Evolutionary conservation across 805 yeast genomes (phyloP).

Genomic region (Saccharomycopsis babjevae): DNA sequence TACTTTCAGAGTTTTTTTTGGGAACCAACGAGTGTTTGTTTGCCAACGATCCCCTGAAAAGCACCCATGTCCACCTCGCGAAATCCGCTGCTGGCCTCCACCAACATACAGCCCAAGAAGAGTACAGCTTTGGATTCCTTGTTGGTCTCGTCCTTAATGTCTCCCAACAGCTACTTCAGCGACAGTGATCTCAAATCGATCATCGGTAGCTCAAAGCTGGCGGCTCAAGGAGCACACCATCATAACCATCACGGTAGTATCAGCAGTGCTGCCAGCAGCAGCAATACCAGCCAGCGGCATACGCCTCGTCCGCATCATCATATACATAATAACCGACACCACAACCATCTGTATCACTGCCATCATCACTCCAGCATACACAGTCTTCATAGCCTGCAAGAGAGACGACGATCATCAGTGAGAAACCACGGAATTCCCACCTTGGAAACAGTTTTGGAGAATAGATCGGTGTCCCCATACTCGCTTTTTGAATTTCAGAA

Average conservation of each 20-base stretch:
- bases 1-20: too few species aligned
- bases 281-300: too few species aligned
- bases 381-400: neutral
- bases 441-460: conserved; percentile 5
- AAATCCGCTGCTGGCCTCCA: neutral
- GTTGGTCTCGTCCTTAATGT: neutral
- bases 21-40: too few species aligned
- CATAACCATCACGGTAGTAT: neutral
- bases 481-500: conserved; percentile 10
- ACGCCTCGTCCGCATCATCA: neutral
- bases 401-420: neutral
- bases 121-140: neutral
- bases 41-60: neutral
- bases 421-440: conserved; percentile 1
- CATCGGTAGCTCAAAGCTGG: neutral
- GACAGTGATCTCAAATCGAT: neutral
- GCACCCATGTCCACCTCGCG: neutral
- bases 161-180: neutral
- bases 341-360: neutral
- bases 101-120: neutral
- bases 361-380: neutral
- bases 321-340: neutral
- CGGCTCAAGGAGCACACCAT: neutral
- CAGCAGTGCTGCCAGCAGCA: neutral
- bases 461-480: conserved; percentile 9